Evolutionary conservation across 164 flowering plant species (phyloP), one percentile per base, ranked within the genome.

Genomic region (Piper longum): DNA sequence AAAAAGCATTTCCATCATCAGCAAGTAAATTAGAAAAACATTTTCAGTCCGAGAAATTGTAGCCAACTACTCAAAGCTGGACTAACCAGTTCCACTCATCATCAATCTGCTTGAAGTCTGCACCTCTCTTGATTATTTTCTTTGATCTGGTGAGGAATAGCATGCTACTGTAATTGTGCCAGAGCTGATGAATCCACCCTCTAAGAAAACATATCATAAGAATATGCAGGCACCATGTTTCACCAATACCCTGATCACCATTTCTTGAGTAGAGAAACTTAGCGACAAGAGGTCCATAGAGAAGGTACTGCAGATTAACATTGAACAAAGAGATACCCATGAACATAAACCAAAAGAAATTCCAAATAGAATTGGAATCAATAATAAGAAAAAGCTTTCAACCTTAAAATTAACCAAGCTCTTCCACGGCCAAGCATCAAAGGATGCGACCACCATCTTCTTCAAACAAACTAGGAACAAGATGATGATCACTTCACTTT

Each of bases 81-180:
- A 2, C 52, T 57, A 83, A 88, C 97, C 97, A 91, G 65, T 91
- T 68, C 95, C 96, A 88, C 76, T 91, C 91, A 26, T 51, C 70
- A 61, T 88, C 96, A 17, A 91, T 83, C 72, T 91, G 96, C 63
- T 85, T 77, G 72, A 77, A 91, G 70, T 81, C 93, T 8, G 74
- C 68, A 1, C 93, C 89, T 19, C 73, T 66, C 63, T 78, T 76
- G 42, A 70, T 60, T 57, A 91, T 69, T n/a, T 81, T 66, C 13
- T 78, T 82, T 45, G 64, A 75, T 39, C 83, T 72, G 14, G 79
- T 82, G 2, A 88, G 74, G 72, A 81, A 91, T 9, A 81, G 70
- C 88, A 85, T 80, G 71, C 59, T 73, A 42, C 43, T 57, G 60
- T 52, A 83, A 18, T 80, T 60, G 64, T 64, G 66, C 93, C 96